Percentiles rank a stretch among this genome's conserved stretches.
Evolutionary conservation across 129 eudicot species (phyloP).

Genomic region (Oenanthe sinensis): DNA sequence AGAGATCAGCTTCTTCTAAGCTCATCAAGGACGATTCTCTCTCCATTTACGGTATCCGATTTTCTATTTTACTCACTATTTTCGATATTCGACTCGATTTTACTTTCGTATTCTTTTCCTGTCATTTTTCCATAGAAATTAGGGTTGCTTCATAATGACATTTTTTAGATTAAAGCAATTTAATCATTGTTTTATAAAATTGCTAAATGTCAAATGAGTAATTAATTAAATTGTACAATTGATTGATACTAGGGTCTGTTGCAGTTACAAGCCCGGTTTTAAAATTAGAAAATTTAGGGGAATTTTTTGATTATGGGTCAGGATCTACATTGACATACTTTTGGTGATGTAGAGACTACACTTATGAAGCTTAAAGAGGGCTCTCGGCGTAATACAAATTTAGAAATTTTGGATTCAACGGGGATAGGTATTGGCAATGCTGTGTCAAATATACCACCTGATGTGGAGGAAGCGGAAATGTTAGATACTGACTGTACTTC

Average conservation of each 20-base stretch:
- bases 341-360: constrained; percentile 49
- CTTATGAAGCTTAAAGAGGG: constrained; percentile 75
- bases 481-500: constrained; percentile 14
- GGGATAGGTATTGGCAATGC: constrained; percentile 12
- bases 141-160: neutral
- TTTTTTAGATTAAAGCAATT: neutral
- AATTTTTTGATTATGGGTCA: neutral
- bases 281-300: neutral
- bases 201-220: neutral
- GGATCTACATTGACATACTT: neutral
- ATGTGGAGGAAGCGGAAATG: constrained; percentile 14
- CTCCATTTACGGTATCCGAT: constrained; percentile 58
- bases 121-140: too few species aligned
- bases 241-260: neutral
- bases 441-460: constrained; percentile 17
- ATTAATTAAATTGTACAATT: neutral
- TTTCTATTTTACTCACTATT: neutral
- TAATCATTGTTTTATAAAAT: neutral
- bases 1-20: constrained; percentile 55
- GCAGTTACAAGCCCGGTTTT: neutral
- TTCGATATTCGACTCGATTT: neutral
- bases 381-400: constrained; percentile 37
- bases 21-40: constrained; percentile 67
- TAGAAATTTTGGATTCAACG: neutral
- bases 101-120: neutral